These are phyloP conservation scores for Candida ficus DNA, from an alignment of 805 yeast species.

Conservation along the genomic window DNA sequence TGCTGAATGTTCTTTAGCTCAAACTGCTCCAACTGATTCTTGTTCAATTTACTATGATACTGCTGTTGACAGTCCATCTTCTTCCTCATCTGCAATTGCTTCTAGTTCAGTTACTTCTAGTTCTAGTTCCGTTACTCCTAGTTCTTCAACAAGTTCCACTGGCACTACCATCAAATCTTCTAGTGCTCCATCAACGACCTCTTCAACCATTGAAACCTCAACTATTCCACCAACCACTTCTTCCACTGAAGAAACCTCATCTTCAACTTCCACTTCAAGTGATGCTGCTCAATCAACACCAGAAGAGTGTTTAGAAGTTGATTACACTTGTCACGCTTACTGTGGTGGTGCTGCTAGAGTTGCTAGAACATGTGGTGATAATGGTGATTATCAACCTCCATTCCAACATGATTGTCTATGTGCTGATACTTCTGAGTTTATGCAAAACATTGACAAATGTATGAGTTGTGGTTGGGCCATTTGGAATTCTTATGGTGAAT, in stretches of 20 bases:
- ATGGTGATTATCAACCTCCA: constrained; percentile 3
- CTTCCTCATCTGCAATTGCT: too few species aligned
- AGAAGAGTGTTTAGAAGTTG: background rate
- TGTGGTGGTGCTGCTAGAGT: constrained; percentile 7
- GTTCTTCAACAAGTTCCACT: too few species aligned
- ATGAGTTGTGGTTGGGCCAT: constrained; percentile 10
- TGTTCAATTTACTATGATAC: background rate
- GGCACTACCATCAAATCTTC: background rate
- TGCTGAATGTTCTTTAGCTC: constrained; percentile 6
- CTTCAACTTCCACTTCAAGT: background rate
- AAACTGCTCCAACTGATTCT: constrained; percentile 6
- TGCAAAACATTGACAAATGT: constrained; percentile 1
- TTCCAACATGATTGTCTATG: constrained; percentile 8
- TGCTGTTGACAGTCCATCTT: background rate
- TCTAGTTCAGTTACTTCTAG: too few species aligned
- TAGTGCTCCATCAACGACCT: too few species aligned
- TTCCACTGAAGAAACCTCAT: background rate
- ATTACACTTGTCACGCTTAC: constrained; percentile 1
- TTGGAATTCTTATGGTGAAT: constrained; percentile 6
- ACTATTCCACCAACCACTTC: background rate
- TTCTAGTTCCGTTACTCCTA: too few species aligned
- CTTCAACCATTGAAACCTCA: background rate
- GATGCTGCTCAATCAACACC: background rate
- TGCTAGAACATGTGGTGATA: constrained; percentile 7
- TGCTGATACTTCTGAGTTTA: constrained; percentile 3